Evolutionary conservation across 768 basidiomycete genomes (phyloP).

Genomic region (Lentinula detonsa): DNA sequence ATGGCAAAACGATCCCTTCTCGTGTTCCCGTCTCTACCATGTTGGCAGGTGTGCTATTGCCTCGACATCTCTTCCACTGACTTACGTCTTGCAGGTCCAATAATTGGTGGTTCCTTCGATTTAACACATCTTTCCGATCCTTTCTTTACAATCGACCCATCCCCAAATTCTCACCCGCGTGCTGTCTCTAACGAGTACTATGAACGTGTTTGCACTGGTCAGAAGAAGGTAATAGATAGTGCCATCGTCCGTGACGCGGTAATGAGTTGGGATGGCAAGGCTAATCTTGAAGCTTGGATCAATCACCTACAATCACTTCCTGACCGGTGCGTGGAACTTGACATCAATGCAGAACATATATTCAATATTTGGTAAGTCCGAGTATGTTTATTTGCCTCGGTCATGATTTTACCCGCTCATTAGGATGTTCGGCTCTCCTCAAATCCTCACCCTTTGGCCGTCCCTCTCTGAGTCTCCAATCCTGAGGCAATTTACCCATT

Average conservation of each 20-base stretch:
- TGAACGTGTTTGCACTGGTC: slow-evolving; percentile 33
- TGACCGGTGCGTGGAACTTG: slow-evolving; percentile 45
- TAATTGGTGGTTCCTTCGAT: slow-evolving; percentile 33
- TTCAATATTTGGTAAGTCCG: slow-evolving; percentile 49
- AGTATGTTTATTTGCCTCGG: background rate
- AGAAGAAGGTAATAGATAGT: slow-evolving; percentile 24
- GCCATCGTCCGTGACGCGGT: slow-evolving; percentile 16
- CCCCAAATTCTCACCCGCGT: slow-evolving; percentile 24
- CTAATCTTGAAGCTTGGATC: slow-evolving; percentile 40
- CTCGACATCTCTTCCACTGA: background rate
- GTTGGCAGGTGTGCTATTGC: slow-evolving; percentile 34
- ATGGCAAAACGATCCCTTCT: slow-evolving; percentile 45
- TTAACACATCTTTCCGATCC: slow-evolving; percentile 11
- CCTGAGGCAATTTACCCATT: slow-evolving; percentile 53
- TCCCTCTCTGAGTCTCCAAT: slow-evolving; percentile 41
- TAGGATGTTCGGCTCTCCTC: slow-evolving; percentile 4
- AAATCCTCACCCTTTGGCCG: slow-evolving; percentile 38
- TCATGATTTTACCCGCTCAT: background rate
- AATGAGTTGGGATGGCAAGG: slow-evolving; percentile 21
- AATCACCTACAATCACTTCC: slow-evolving; percentile 34
- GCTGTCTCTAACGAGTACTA: slow-evolving; percentile 35
- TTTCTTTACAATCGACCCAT: background rate
- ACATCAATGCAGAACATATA: slow-evolving; percentile 27
- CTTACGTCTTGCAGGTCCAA: slow-evolving; percentile 28
- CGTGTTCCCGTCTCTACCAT: slow-evolving; percentile 50